A percentile compares a stretch with the other conserved stretches of the same genome.
Evolutionary conservation across 1,139 yeast genomes (phyloP).

Genomic region (Nematodospora anomalae): DNA sequence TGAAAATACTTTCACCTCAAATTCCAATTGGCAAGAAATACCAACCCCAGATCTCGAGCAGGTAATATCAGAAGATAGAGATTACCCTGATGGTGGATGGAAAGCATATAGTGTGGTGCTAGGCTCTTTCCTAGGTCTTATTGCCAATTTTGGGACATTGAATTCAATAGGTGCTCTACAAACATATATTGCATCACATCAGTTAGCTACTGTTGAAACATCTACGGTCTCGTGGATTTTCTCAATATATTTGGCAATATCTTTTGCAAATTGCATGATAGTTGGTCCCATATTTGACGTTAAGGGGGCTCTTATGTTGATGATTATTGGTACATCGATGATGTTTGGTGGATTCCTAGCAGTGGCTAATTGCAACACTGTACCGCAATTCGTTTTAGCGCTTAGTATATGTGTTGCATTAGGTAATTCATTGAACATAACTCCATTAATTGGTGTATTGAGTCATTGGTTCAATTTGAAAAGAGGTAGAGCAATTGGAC

Average conservation of each 20-base stretch:
- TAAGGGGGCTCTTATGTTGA: conserved; percentile 30
- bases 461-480: conserved; percentile 40
- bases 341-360: conserved; percentile 36
- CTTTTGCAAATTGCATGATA: conserved; percentile 33
- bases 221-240: conserved; percentile 37
- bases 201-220: conserved; percentile 22
- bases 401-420: conserved; percentile 35
- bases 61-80: neutral
- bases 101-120: conserved; percentile 34
- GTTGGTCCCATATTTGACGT: conserved; percentile 41
- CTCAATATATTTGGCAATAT: conserved; percentile 33
- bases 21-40: neutral
- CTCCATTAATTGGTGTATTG: conserved; percentile 38
- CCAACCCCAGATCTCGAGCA: conserved; percentile 2
- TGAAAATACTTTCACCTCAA: neutral
- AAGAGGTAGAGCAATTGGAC: conserved; percentile 37
- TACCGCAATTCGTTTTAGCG: conserved; percentile 38
- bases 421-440: conserved; percentile 36
- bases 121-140: conserved; percentile 36
- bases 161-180: conserved; percentile 39
- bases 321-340: conserved; percentile 27
- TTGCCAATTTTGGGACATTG: conserved; percentile 32
- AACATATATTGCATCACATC: conserved; percentile 34
- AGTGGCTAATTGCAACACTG: conserved; percentile 27
- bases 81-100: conserved; percentile 28